Evolutionary conservation across 2,329 filamentous ascomycete species (phyloP).

Genomic region (Aspergillus sp.): DNA sequence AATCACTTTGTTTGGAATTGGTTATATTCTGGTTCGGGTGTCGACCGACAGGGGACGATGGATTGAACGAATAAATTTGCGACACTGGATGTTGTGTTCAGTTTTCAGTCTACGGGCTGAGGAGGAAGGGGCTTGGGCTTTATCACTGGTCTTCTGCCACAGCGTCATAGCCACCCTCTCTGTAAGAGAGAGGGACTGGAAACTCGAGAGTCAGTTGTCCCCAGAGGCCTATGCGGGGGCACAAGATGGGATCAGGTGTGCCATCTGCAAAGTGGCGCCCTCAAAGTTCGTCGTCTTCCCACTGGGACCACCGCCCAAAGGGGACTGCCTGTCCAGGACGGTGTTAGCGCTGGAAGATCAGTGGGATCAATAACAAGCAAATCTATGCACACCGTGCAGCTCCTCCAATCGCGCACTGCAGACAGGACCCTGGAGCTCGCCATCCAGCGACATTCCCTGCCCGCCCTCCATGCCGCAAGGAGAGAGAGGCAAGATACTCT

Average conservation of each 20-base stretch:
- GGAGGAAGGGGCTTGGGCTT: background rate
- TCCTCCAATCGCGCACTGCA: background rate
- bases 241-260: conserved; percentile 6
- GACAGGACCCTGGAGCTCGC: background rate
- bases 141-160: background rate
- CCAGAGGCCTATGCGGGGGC: background rate
- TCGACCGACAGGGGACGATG: background rate
- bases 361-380: background rate
- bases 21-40: conserved; percentile 4
- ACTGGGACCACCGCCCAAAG: background rate
- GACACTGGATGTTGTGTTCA: too few species aligned
- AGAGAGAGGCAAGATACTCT: too few species aligned
- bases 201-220: too few species aligned
- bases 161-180: background rate
- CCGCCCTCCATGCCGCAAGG: background rate
- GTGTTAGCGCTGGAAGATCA: background rate
- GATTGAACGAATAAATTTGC: too few species aligned
- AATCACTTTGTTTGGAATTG: background rate
- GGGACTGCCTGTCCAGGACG: background rate
- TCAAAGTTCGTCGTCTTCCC: conserved; percentile 1
- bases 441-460: background rate
- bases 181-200: background rate
- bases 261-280: conserved; percentile 3
- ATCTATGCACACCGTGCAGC: background rate
- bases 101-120: too few species aligned